phyloP scores from a whole-genome alignment of 2,329 filamentous ascomycete species.

The Ploettnerulaceae sp. region DNA sequence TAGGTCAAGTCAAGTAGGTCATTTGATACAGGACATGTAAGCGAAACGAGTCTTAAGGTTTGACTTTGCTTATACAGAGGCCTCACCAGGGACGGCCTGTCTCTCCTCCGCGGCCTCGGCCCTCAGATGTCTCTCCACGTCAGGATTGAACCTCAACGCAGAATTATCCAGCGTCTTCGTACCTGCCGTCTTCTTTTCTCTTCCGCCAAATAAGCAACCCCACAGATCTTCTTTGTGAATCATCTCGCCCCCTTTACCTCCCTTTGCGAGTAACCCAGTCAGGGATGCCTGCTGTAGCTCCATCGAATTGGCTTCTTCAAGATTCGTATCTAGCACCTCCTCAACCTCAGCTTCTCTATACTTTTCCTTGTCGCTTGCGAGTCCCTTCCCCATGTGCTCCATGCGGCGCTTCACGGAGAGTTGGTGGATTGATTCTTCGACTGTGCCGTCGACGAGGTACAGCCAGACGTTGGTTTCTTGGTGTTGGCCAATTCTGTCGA shows the following conservation, averaged over 20 bases:
- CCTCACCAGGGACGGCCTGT: neutral
- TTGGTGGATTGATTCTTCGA: constrained; percentile 88
- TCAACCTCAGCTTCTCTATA: constrained; percentile 38
- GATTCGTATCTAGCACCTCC: constrained; percentile 49
- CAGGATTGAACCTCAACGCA: constrained; percentile 21
- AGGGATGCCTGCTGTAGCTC: constrained; percentile 73
- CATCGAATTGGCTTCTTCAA: constrained; percentile 80
- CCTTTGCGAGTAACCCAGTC: constrained; percentile 64
- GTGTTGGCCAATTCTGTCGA: constrained; percentile 89
- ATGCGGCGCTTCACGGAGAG: constrained; percentile 75
- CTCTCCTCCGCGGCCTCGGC: constrained; percentile 50
- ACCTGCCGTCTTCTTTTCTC: constrained; percentile 7
- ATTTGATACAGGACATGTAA: too few species aligned
- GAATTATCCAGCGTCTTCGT: constrained; percentile 9
- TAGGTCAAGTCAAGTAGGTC: too few species aligned
- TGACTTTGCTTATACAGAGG: neutral
- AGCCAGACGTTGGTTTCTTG: constrained; percentile 91
- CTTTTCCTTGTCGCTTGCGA: constrained; percentile 35
- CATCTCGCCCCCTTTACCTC: constrained; percentile 69
- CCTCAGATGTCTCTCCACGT: constrained; percentile 38
- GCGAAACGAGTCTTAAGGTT: neutral
- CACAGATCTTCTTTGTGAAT: constrained; percentile 77
- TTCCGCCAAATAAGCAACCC: constrained; percentile 77
- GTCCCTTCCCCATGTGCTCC: constrained; percentile 61
- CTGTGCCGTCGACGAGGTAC: constrained; percentile 84